Conservation (phyloP, 176 grass and related monocot genomes). For the Carex parvula region DNA sequence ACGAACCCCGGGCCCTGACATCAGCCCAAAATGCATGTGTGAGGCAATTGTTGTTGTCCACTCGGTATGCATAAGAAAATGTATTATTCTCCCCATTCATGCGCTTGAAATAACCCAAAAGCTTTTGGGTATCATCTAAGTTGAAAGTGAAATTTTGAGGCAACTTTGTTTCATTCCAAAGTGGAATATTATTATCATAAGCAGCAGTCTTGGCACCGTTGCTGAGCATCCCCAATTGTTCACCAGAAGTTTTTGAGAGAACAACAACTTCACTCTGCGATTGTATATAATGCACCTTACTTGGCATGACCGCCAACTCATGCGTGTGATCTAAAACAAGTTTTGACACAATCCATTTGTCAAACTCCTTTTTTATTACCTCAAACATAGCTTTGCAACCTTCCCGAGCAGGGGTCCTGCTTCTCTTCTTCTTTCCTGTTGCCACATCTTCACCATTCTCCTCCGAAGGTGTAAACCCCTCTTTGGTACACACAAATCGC, state of each 20-base stretch:
- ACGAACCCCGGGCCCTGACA: conserved; percentile 49
- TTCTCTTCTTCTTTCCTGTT: conserved; percentile 42
- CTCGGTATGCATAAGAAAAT: conserved; percentile 59
- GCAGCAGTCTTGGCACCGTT: neutral
- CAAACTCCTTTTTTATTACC: conserved; percentile 57
- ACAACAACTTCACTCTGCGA: conserved; percentile 61
- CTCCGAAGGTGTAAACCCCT: conserved; percentile 45
- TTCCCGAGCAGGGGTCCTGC: conserved; percentile 42
- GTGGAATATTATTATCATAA: conserved; percentile 23
- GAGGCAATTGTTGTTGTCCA: conserved; percentile 60
- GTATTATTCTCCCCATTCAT: conserved; percentile 57
- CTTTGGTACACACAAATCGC: conserved; percentile 67
- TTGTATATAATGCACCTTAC: conserved; percentile 72
- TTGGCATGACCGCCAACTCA: conserved; percentile 50
- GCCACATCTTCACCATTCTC: conserved; percentile 38
- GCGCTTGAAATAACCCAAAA: conserved; percentile 60
- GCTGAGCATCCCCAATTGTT: conserved; percentile 16
- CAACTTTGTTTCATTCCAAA: conserved; percentile 24
- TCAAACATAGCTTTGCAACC: conserved; percentile 73
- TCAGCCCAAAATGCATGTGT: conserved; percentile 61
- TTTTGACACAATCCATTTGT: conserved; percentile 65
- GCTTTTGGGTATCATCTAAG: conserved; percentile 49
- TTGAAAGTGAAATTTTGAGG: conserved; percentile 25
- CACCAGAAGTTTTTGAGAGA: conserved; percentile 49
- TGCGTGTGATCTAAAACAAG: conserved; percentile 59